Percentiles rank a stretch among this genome's conserved stretches.
Evolutionary conservation across 345 rosid species (phyloP).

Genomic region (Arabidopsis suecica): DNA sequence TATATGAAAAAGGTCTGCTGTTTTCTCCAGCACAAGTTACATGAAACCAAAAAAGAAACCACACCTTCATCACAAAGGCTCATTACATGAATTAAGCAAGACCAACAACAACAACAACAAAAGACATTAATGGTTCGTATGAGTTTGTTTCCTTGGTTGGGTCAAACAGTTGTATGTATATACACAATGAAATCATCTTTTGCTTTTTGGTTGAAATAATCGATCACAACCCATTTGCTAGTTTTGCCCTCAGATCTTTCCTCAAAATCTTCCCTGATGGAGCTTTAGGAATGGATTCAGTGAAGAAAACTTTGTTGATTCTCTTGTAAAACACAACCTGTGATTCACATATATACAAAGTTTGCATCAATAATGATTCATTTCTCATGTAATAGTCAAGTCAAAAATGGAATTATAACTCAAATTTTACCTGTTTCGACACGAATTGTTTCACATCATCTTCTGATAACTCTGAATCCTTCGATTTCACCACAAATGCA

Average conservation of each 20-base stretch:
- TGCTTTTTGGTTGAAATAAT: slow-evolving; percentile 1
- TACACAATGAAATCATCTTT: slow-evolving; percentile 34
- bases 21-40: slow-evolving; percentile 37
- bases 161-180: slow-evolving; percentile 37
- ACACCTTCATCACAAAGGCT: slow-evolving; percentile 36
- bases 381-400: background rate
- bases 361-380: background rate
- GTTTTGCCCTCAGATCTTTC: slow-evolving; percentile 67
- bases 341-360: background rate
- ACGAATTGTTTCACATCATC: slow-evolving; percentile 68
- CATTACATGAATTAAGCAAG: slow-evolving; percentile 27
- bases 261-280: slow-evolving; percentile 88
- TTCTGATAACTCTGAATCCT: slow-evolving; percentile 58
- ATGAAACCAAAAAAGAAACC: slow-evolving; percentile 29
- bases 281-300: slow-evolving; percentile 74
- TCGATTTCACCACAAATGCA: slow-evolving; percentile 67
- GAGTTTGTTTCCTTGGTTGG: slow-evolving; percentile 9
- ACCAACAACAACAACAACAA: slow-evolving; percentile 7
- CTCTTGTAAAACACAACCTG: slow-evolving; percentile 93
- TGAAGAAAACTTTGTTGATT: slow-evolving; percentile 66
- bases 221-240: slow-evolving; percentile 50
- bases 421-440: slow-evolving; percentile 59
- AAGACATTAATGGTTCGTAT: slow-evolving; percentile 13
- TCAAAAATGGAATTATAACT: background rate
- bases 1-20: slow-evolving; percentile 13